Evolutionary conservation across 2,329 filamentous ascomycete genomes (phyloP).

Genomic region (Pseudogymnoascus destructans): DNA sequence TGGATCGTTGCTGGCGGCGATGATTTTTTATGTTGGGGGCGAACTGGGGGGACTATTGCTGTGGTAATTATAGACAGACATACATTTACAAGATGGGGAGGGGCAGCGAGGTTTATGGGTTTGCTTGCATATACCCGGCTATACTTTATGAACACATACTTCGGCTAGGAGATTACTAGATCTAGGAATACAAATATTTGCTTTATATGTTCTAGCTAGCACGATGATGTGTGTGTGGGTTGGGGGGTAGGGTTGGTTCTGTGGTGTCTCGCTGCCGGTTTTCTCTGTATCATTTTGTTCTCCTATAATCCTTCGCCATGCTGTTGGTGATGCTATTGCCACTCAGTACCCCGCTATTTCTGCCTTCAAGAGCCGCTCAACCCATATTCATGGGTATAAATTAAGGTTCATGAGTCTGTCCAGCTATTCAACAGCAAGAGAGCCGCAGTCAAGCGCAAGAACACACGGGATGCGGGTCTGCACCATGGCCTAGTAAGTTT

Average conservation of each 20-base stretch:
- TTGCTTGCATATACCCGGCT: constrained; percentile 2
- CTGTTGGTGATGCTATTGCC: no score
- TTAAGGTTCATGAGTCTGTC: neutral
- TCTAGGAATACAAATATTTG: neutral
- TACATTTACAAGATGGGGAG: neutral
- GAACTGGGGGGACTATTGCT: neutral
- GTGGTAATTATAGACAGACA: neutral
- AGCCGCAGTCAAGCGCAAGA: no score
- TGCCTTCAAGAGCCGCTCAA: neutral
- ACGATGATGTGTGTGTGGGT: neutral
- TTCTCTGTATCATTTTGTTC: no score
- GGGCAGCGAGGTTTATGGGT: neutral
- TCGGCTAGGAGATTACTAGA: neutral
- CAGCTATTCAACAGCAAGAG: neutral
- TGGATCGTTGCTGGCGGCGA: neutral
- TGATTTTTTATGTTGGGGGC: neutral
- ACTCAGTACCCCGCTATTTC: no score
- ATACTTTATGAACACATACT: neutral
- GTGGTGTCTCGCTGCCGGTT: neutral
- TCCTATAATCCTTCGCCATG: no score
- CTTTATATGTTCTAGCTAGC: neutral
- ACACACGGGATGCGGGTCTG: no score
- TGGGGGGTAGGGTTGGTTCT: neutral
- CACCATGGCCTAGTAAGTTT: no score
- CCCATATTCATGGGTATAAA: neutral